A percentile compares a stretch with the other conserved stretches of the same genome.
phyloP scores from a whole-genome alignment of 306 rosid species.

The Quercus mongolica region DNA sequence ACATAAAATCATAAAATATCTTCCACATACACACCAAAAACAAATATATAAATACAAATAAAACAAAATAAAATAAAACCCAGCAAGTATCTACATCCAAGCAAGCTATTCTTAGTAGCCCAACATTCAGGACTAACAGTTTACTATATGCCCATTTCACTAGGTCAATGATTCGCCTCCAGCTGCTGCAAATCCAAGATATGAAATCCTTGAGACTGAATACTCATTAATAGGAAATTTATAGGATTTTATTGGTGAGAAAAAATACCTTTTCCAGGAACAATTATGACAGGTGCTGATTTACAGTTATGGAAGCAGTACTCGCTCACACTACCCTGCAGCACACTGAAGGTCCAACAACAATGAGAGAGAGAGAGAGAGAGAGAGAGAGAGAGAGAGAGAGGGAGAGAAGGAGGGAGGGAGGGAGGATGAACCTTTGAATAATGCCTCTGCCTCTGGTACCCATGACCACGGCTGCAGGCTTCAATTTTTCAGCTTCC shows the following conservation, averaged over 20 bases:
- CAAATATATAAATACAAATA: too few relatives aligned
- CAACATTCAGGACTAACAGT: background rate
- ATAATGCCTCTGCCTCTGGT: constrained; percentile 70
- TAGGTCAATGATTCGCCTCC: constrained; percentile 62
- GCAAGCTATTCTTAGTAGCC: background rate
- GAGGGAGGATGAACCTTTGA: constrained; percentile 41
- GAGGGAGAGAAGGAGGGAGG: background rate
- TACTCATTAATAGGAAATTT: background rate
- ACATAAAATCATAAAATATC: background rate
- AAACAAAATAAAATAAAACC: too few relatives aligned
- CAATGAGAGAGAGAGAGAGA: background rate
- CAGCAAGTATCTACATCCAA: background rate
- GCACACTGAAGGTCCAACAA: constrained; percentile 48
- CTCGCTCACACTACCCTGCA: constrained; percentile 87
- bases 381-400: background rate
- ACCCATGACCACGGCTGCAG: constrained; percentile 72
- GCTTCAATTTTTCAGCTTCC: constrained; percentile 67
- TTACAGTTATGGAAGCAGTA: constrained; percentile 75
- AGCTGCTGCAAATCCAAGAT: constrained; percentile 45
- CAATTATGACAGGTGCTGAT: constrained; percentile 76
- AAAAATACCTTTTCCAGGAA: constrained; percentile 70
- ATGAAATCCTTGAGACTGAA: background rate
- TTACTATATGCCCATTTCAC: background rate
- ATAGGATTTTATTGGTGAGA: background rate
- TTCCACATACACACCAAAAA: background rate